Conservation (phyloP, 192 early-diverging fungal species). For the Coemansia sp. region DNA sequence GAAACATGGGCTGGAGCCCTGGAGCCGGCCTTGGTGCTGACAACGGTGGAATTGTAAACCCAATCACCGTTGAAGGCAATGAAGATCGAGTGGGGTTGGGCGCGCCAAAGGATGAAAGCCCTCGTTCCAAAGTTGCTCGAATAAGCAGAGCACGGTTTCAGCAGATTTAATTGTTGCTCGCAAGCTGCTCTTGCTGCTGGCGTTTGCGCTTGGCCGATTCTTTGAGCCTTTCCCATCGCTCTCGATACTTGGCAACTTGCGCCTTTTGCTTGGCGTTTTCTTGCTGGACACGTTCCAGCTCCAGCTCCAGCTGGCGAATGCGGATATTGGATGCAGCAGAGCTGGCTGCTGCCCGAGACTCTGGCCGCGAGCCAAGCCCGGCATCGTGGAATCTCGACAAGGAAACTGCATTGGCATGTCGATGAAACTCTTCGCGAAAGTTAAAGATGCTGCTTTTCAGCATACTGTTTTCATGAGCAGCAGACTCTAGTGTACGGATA, state of each 20-base stretch:
- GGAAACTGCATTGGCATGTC: slow-evolving; percentile 41
- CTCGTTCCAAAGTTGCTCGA: slow-evolving; percentile 8
- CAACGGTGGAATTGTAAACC: slow-evolving; percentile 20
- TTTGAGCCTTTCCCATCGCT: slow-evolving; percentile 52
- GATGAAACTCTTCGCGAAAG: slow-evolving; percentile 52
- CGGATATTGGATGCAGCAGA: slow-evolving; percentile 6
- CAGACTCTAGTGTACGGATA: slow-evolving; percentile 39
- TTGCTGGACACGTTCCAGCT: slow-evolving; percentile 25
- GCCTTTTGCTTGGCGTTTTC: slow-evolving; percentile 41
- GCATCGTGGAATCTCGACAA: slow-evolving; percentile 29
- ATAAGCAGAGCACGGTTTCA: slow-evolving; percentile 35
- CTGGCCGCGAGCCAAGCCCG: slow-evolving; percentile 7
- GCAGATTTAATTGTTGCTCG: background rate
- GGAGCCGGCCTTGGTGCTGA: slow-evolving; percentile 42
- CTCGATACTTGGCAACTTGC: slow-evolving; percentile 47
- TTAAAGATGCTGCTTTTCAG: slow-evolving; percentile 54
- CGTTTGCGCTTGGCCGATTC: slow-evolving; percentile 53
- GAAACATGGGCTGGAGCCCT: slow-evolving; percentile 44
- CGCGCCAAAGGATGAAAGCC: slow-evolving; percentile 10
- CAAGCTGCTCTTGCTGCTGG: slow-evolving; percentile 31
- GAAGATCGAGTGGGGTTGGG: slow-evolving; percentile 27
- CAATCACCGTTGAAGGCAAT: slow-evolving; percentile 26
- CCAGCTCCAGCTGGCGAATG: slow-evolving; percentile 27
- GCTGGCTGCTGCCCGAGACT: background rate
- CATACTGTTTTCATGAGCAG: slow-evolving; percentile 53